Percentiles rank a stretch among this genome's conserved stretches.
phyloP scores from a whole-genome alignment of 331 rosid genomes.

The Quercus phellos region DNA sequence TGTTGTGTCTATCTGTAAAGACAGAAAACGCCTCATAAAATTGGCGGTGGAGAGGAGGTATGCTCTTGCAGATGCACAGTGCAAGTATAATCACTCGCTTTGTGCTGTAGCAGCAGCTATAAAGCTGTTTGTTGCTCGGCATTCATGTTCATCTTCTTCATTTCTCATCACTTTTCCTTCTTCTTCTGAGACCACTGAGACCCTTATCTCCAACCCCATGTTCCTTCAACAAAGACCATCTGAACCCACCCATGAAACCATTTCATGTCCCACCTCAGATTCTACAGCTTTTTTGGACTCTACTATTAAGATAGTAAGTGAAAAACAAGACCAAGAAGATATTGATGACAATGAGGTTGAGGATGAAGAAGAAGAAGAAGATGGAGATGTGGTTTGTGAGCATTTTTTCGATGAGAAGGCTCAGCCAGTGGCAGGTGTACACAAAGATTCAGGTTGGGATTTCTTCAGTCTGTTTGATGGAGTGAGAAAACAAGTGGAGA shows the following conservation, averaged over 20 bases:
- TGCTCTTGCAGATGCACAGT: conserved; percentile 24
- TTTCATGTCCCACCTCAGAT: neutral
- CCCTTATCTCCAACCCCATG: no score
- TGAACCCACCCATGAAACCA: neutral
- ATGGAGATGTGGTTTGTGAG: conserved; percentile 10
- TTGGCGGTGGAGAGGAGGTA: conserved; percentile 23
- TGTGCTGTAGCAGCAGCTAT: conserved; percentile 15
- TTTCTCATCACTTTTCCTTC: conserved; percentile 24
- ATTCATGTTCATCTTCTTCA: conserved; percentile 27
- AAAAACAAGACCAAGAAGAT: neutral
- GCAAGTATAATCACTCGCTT: conserved; percentile 23
- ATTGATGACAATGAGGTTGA: no score
- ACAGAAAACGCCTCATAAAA: conserved; percentile 12
- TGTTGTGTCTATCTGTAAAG: conserved; percentile 15
- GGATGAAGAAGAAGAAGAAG: conserved; percentile 7
- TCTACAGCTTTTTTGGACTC: neutral
- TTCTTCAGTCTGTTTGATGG: conserved; percentile 18
- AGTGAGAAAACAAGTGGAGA: conserved; percentile 5
- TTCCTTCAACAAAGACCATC: no score
- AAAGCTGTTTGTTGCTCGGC: conserved; percentile 17
- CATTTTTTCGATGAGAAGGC: conserved; percentile 16
- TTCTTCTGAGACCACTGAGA: neutral
- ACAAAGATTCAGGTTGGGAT: conserved; percentile 21
- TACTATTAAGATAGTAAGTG: neutral
- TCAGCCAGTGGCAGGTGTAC: neutral